Evolutionary conservation across 768 basidiomycete genomes (phyloP), one percentile per base, ranked within the genome.

Genomic region (Thelephora ganbajun): DNA sequence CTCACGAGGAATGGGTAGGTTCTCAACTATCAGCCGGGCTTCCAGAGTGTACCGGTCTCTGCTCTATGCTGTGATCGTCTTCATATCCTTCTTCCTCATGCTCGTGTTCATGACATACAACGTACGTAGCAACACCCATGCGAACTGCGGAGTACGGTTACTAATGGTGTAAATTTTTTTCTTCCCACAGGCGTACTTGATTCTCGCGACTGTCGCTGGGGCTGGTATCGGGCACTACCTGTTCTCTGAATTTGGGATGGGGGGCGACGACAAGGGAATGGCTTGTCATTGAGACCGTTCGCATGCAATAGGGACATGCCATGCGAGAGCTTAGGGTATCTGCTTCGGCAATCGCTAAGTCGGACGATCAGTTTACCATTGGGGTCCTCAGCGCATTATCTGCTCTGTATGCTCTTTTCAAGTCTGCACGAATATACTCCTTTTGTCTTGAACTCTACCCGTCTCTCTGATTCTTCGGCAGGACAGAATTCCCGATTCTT

Each of bases 61-160:
- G 1, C 59, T 89, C 34, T 94, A 93, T 56, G 88, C 81, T n/a
- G 63, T 70, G 3, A 77, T 77, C 2, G 77, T 90, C 18, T 81
- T 82, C 61, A 62, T 90, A 50, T 86, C 86, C 33, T 86, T 84
- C 70, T 88, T 89, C 74, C 76, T 90, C 59, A 96, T 96, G 91
- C 69, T 96, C 49, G 80, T 94, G 35, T 92, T 90, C 64, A 94
- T 96, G 91, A 94, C 91, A 4, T 96, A 93, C 66, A 96, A 96
- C 54, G 88, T 90, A 50, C 57, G 85, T 67, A 19, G 11, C 20
- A 23, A 33, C n/a, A 9, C 26, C 26, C 9, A 30, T 9, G 26
- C n/a, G n/a, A n/a, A n/a, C n/a, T n/a, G 26, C 26, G 26, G 9
- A 30, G 26, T 30, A 30, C 16, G 1, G 41, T 45, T 45, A 14